Conservation (phyloP, 768 basidiomycete genomes). For the Naganishia antarctica region DNA sequence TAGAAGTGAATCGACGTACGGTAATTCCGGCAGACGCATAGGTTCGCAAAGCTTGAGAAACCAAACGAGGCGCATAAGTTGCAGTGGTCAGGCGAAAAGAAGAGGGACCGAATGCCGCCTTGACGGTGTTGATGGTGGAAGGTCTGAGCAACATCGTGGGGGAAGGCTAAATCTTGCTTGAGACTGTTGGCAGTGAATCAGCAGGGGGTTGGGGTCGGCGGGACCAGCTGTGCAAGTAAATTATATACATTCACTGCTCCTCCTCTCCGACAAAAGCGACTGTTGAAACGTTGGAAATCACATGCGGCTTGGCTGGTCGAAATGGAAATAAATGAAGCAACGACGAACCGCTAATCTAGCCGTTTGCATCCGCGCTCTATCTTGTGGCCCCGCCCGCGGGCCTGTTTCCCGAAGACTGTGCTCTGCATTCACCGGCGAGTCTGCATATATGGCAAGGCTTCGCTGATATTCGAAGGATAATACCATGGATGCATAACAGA, state of each 20-base stretch:
- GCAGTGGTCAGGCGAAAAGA: not conserved
- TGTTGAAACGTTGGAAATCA: conserved; percentile 19
- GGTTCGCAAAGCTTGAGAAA: not conserved
- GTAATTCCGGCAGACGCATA: conserved; percentile 14
- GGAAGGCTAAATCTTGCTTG: not conserved
- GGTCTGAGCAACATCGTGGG: conserved; percentile 3
- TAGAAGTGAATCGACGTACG: not conserved
- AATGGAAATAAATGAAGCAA: conserved; percentile 19
- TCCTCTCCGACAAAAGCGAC: conserved; percentile 1
- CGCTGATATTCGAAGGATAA: too few species aligned
- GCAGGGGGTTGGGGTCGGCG: not conserved
- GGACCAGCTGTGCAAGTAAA: too few species aligned
- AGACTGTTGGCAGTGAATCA: not conserved
- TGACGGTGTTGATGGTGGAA: conserved; percentile 13
- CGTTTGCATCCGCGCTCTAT: not conserved
- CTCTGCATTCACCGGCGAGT: too few species aligned
- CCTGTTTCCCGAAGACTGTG: too few species aligned
- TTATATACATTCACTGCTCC: not conserved
- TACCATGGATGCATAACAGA: too few species aligned
- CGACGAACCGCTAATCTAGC: conserved; percentile 9
- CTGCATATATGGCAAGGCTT: too few species aligned
- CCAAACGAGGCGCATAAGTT: not conserved
- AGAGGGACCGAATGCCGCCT: not conserved
- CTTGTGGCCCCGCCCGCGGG: not conserved
- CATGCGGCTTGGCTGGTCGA: not conserved